These are phyloP conservation scores for Alternaria ventricosa DNA, from an alignment of 2,329 filamentous ascomycete species.

Conservation along the genomic window DNA sequence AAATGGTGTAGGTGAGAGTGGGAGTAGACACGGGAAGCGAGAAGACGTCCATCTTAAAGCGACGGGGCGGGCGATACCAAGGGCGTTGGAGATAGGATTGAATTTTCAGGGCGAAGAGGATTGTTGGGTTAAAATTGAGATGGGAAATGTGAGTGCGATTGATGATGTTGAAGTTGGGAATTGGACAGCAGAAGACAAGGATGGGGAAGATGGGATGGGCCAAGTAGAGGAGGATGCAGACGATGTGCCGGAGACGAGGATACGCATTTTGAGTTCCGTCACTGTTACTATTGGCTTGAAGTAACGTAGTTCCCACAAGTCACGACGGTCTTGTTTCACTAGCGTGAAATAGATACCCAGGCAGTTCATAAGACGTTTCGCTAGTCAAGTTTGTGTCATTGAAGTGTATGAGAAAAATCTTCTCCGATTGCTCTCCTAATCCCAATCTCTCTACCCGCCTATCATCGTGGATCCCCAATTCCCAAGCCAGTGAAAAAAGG, in stretches of 20 bases:
- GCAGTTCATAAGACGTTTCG: not conserved
- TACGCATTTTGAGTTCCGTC: conserved; percentile 44
- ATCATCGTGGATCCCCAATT: conserved; percentile 17
- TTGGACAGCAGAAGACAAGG: conserved; percentile 4
- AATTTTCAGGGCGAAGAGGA: conserved; percentile 70
- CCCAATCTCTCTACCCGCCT: not conserved
- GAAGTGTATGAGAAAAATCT: conserved; percentile 23
- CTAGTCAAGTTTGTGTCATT: conserved; percentile 43
- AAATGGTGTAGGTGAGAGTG: conserved; percentile 1
- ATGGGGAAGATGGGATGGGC: conserved; percentile 13
- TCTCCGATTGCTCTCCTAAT: conserved; percentile 6
- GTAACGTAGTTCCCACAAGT: conserved; percentile 11
- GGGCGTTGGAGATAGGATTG: conserved; percentile 66
- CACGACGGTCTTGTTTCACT: not conserved
- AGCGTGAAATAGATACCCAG: not conserved
- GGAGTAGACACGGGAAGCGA: conserved; percentile 7
- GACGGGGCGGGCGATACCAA: conserved; percentile 70
- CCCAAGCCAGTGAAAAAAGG: conserved; percentile 5
- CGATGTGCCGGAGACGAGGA: conserved; percentile 51
- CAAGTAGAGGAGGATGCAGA: conserved; percentile 28
- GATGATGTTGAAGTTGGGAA: conserved; percentile 65
- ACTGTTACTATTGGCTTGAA: conserved; percentile 41
- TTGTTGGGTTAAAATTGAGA: conserved; percentile 65
- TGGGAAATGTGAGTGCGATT: conserved; percentile 68
- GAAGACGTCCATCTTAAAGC: conserved; percentile 68